Base-by-base conservation (phyloP, 192 early-diverging fungal species). In the Coemansia sp. region DNA sequence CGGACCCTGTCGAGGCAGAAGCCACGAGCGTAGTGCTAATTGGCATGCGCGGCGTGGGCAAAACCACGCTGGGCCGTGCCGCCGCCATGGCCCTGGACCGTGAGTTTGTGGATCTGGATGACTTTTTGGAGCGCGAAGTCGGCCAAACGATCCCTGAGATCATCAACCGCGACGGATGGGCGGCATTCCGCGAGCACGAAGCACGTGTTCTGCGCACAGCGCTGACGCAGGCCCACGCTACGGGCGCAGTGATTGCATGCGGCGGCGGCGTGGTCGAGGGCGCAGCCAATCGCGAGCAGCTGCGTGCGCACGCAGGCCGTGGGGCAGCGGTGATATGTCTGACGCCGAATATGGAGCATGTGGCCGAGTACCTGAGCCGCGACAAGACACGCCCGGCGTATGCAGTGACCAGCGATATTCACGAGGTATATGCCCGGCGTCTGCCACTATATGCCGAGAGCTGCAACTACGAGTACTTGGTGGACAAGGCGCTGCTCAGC, bases 11-110 rank as follows among this genome's bases (percentile, higher is more conserved):
- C 2, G 15, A 15, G 14, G 7, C 8, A 19, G 24, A 25, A 0
- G 24, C 23, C 29, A 27, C 53, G 1, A 85, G 90, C 21, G 73
- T 96, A n/a, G 86, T 99, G 12, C 75, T 99, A n/a, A 91, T 99
- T 67, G 97, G 97, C 43, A 99, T 99, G 97, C 90, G 97, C 63
- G 97, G 95, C n/a, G 95, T 88, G 5, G 97, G 97, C 55, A 99
- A 99, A 79, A 93, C 94, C 0, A 85, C 90, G 5, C 85, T 95
- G 62, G 95, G 95, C 27, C 83, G 79, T 51, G 83, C 85, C 23
- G 90, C 88, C 12, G 92, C 95, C 2, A 78, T 70, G 22, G 63
- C 72, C 0, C 74, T 98, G 25, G 79, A 83, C 1, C 87, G 88
- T 0, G 60, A 74, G n/a, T 97, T 96, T 69, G 77, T 97, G 14